These are phyloP conservation scores for Nakaseomyces sp. DNA, from an alignment of 1,139 yeast species.

Conservation along the genomic window DNA sequence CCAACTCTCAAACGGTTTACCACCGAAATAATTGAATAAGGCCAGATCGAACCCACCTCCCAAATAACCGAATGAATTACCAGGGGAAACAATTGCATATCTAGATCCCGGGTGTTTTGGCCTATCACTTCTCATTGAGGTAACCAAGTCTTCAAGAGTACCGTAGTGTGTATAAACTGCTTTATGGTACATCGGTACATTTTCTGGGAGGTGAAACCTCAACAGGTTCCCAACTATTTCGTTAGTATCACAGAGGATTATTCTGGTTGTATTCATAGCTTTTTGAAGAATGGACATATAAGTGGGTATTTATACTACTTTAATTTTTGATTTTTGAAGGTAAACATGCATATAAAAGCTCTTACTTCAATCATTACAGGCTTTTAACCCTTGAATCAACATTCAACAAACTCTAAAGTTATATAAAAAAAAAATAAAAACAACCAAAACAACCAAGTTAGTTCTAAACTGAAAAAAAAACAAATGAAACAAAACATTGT, in stretches of 20 bases:
- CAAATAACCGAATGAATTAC: conserved; percentile 43
- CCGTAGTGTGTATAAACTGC: conserved; percentile 12
- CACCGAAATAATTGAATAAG: conserved; percentile 33
- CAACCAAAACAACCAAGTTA: too few relatives aligned
- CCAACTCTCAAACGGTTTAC: conserved; percentile 20
- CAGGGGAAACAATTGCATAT: conserved; percentile 41
- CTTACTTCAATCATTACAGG: too few relatives aligned
- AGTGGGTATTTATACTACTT: too few relatives aligned
- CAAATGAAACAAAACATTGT: background rate
- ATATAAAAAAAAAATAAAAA: background rate
- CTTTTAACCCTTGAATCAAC: too few relatives aligned
- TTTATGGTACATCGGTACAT: background rate
- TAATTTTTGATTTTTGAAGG: too few relatives aligned
- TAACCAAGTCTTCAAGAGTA: conserved; percentile 12
- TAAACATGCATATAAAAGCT: too few relatives aligned
- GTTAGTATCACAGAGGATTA: conserved; percentile 21
- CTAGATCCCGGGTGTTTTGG: conserved; percentile 3
- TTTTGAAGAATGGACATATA: background rate
- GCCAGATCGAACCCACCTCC: conserved; percentile 47
- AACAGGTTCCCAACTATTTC: conserved; percentile 10
- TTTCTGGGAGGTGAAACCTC: background rate
- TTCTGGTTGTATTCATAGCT: conserved; percentile 8
- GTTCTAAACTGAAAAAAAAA: too few relatives aligned
- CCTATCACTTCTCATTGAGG: conserved; percentile 5
- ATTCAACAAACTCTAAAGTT: too few relatives aligned